phyloP scores from a whole-genome alignment of 495 filamentous ascomycete species.

The Paragyromitra xinjiangensis region DNA sequence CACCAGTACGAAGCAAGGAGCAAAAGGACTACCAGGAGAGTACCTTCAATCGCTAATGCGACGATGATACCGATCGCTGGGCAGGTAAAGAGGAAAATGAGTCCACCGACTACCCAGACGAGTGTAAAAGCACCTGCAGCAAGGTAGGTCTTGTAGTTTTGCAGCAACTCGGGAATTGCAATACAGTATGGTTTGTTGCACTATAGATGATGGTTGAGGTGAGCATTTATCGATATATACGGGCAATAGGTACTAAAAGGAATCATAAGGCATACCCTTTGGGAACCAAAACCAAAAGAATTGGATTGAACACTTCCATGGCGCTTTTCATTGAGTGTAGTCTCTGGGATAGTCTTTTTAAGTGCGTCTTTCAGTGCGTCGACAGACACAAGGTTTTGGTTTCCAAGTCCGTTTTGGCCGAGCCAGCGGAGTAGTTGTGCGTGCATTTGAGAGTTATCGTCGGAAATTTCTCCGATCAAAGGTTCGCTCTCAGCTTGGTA shows the following conservation, averaged over 20 bases:
- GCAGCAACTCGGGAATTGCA: background rate
- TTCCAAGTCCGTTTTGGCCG: constrained; percentile 6
- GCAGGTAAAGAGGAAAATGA: background rate
- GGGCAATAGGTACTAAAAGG: background rate
- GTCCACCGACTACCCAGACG: background rate
- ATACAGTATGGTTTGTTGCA: background rate
- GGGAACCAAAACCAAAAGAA: too few relatives aligned
- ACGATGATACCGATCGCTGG: background rate
- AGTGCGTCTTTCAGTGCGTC: background rate
- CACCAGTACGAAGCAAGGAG: constrained; percentile 17
- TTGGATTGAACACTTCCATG: background rate
- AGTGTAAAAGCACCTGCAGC: background rate
- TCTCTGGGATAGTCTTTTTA: background rate
- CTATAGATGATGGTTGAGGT: background rate
- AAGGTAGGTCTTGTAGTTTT: constrained; percentile 1
- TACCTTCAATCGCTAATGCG: background rate
- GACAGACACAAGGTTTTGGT: background rate
- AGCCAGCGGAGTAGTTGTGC: constrained; percentile 13
- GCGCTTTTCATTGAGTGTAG: background rate
- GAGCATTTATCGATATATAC: background rate
- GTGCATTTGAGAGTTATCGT: background rate
- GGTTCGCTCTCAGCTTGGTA: background rate
- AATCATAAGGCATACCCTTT: constrained; percentile 1
- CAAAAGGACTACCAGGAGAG: background rate
- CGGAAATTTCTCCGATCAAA: background rate